Base-by-base conservation (phyloP, 2,329 filamentous ascomycete species). In the Penicillium expansum region DNA sequence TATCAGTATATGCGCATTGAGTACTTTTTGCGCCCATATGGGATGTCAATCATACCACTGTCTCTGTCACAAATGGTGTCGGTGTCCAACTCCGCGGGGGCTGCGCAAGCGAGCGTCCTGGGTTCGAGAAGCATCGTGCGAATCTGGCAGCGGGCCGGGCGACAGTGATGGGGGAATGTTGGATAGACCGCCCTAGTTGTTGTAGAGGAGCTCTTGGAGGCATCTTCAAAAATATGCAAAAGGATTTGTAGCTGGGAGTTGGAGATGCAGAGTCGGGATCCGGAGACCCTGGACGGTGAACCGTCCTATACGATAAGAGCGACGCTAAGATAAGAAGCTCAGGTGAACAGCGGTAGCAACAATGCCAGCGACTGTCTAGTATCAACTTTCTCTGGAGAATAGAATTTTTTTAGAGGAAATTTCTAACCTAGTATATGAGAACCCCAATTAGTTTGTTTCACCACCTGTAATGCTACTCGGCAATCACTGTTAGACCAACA, bases 1-100 rank as follows among this genome's bases (percentile, higher is more conserved):
- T 1, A 71, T 67, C 56, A 71, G 63, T 55, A 60, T 58, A 49
- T 45, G 16, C 22, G 9, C 37, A 39, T 32, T 29, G 48, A 51
- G 2, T 47, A 24, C 1, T 27, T 7, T 16, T 22, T 41, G 14
- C 37, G 13, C 2, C 0, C 6, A 11, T 18, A 69, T 8, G 10
- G 2, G 4, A 4, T 20, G 14, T 6, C 9, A 22, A 76, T 85
- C 74, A 64, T 76, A 83, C 80, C 64, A 82, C 76, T 53, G 80
- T 82, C 73, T 83, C 81, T 13, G 80, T 82, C 53, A 83, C 78
- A 54, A 78, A 81, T 20, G 81, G 81, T 32, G 80, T 81, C n/a
- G 81, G 81, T 22, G 74, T 78, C 78, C 77, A 80, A 48, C 67
- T 72, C 61, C 71, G 74, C 62, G 75, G 71, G 48, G 76, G 70